Evolutionary conservation across 768 basidiomycete genomes (phyloP).

Genomic region (Tricholoma sp.): DNA sequence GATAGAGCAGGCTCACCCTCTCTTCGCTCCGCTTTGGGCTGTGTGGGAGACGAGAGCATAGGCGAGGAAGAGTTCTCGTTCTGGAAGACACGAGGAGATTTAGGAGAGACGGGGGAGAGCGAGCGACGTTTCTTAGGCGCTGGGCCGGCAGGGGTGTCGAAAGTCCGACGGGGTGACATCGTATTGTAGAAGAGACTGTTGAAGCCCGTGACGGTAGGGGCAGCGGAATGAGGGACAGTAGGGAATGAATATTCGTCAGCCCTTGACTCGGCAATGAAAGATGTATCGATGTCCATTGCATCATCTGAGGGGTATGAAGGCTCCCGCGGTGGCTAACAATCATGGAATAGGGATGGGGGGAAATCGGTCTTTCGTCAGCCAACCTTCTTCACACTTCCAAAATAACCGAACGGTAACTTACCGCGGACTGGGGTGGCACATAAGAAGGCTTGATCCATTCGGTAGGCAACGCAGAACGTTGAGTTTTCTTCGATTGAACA

Average conservation of each 20-base stretch:
- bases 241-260: slow-evolving; percentile 25
- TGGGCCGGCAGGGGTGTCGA: slow-evolving; percentile 38
- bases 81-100: slow-evolving; percentile 31
- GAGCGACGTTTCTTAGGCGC: slow-evolving; percentile 55
- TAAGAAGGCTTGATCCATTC: slow-evolving; percentile 48
- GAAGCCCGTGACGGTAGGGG: slow-evolving; percentile 49
- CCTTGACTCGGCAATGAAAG: slow-evolving; percentile 32
- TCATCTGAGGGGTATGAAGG: slow-evolving; percentile 48
- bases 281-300: slow-evolving; percentile 79
- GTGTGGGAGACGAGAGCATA: slow-evolving; percentile 45
- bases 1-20: slow-evolving; percentile 41
- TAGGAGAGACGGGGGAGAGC: slow-evolving; percentile 38
- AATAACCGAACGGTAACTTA: slow-evolving; percentile 12
- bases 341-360: background rate
- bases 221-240: slow-evolving; percentile 41
- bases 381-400: background rate
- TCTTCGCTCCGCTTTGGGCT: slow-evolving; percentile 44
- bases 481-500: slow-evolving; percentile 48
- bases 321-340: slow-evolving; percentile 32
- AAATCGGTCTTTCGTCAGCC: background rate
- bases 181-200: slow-evolving; percentile 57
- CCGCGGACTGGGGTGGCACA: slow-evolving; percentile 19
- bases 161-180: slow-evolving; percentile 44
- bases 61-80: slow-evolving; percentile 45
- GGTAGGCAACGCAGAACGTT: slow-evolving; percentile 57